These are phyloP conservation scores for Cladosporium halotolerans DNA, from an alignment of 2,329 filamentous ascomycete species.

Conservation along the genomic window DNA sequence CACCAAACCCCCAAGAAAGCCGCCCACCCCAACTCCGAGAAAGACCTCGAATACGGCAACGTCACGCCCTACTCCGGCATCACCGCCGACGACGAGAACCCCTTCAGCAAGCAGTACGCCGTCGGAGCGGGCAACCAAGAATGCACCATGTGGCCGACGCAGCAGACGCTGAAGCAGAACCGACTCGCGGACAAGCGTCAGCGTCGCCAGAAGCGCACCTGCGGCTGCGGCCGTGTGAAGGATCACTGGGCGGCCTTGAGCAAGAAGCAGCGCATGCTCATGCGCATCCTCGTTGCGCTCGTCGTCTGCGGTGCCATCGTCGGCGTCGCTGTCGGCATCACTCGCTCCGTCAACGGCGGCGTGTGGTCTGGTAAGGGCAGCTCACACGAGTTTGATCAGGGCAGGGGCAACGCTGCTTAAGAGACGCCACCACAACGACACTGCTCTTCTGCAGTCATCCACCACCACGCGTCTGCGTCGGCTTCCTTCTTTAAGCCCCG, in stretches of 20 bases:
- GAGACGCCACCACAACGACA: neutral
- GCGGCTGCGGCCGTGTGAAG: conserved; percentile 32
- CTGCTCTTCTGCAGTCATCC: too few relatives aligned
- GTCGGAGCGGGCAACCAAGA: conserved; percentile 40
- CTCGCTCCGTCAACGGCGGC: conserved; percentile 40
- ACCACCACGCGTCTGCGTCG: too few relatives aligned
- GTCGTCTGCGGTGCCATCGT: conserved; percentile 42
- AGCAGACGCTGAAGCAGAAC: conserved; percentile 41
- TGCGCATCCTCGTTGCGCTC: conserved; percentile 38
- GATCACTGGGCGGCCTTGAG: conserved; percentile 34
- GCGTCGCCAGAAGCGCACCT: conserved; percentile 24
- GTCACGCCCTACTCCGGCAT: conserved; percentile 26
- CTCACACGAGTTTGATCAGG: conserved; percentile 5
- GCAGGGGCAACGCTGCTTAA: neutral
- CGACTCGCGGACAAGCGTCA: conserved; percentile 31
- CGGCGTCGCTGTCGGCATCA: conserved; percentile 44
- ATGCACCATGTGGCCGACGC: conserved; percentile 48
- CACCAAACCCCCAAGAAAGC: conserved; percentile 20
- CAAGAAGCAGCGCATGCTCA: conserved; percentile 39
- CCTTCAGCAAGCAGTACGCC: conserved; percentile 34
- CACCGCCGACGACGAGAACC: conserved; percentile 29
- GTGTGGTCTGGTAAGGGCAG: conserved; percentile 10
- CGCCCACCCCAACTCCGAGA: conserved; percentile 24
- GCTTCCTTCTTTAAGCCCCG: too few relatives aligned
- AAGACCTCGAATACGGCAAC: conserved; percentile 34